Base-by-base conservation (phyloP, 805 yeast genomes). In the Wickerhamiella azymoides region DNA sequence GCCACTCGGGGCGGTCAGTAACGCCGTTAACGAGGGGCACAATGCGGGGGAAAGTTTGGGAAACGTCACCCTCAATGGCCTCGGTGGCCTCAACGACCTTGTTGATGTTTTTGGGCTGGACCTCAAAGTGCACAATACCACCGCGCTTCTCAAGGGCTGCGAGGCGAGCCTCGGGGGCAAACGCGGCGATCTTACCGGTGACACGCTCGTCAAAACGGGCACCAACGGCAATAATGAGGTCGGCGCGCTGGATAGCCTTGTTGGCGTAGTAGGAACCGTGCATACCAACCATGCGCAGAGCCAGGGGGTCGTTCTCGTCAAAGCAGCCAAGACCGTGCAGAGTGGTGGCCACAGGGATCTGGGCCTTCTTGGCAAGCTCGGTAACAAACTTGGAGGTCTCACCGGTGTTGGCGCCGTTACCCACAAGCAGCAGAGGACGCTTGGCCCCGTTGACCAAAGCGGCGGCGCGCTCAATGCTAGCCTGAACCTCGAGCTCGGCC, bases 141-240 rank as follows among this genome's bases (percentile, higher is more conserved):
- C 98, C 98, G 60, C 88, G 77, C 40, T 76, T 74, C 65, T 85
- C 88, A 47, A 69, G 67, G 46, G 95, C 96, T 28, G 98, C 98
- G 49, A 76, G 71, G 57, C 78, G 81, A 48, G 97, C 97, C 48
- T 68, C 84, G 48, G 98, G 98, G 39, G 97, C 98, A 63, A 92
- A 92, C 62, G 81, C 82, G 50, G 82, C 53, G 47, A 92, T 71
- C 58, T 76, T 76, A 59, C 92, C 80, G 37, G 98, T 92, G 57
- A 92, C 98, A 72, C 98, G 88, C 70, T 92, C 98, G 67, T 92
- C 98, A 59, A 92, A 92, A 64, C 98, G 77, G 32, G 97, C 95
- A 62, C 98, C 98, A 38, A 92, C 71, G 14, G 97, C 97, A 51
- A 92, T 67, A 60, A 92, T 84, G 57, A 88, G 69, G 66, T 92